Percentiles rank a stretch among this genome's conserved stretches.
phyloP scores from a whole-genome alignment of 805 yeast species.

The Candida bentonensis region DNA sequence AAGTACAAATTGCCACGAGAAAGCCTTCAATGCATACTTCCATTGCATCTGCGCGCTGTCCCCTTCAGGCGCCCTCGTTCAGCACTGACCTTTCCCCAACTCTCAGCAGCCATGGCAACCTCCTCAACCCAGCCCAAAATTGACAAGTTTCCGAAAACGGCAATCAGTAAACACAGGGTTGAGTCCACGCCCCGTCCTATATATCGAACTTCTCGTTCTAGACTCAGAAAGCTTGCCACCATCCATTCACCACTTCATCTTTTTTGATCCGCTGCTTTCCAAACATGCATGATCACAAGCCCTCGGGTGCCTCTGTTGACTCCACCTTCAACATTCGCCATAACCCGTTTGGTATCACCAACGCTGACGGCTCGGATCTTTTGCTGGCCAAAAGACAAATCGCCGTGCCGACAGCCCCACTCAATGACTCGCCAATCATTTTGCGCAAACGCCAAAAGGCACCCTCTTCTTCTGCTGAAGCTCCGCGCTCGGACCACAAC shows the following conservation, averaged over 20 bases:
- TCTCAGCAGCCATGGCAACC: neutral
- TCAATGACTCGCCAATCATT: neutral
- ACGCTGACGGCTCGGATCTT: neutral
- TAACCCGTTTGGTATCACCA: neutral
- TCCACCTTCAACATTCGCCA: neutral
- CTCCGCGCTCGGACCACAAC: constrained; percentile 1
- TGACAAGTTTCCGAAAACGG: neutral
- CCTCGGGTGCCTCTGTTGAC: neutral
- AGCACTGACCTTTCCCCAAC: too few relatives aligned
- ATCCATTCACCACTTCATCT: too few relatives aligned
- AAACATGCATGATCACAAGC: neutral
- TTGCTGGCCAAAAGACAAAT: neutral
- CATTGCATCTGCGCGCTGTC: too few relatives aligned
- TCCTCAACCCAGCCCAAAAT: neutral
- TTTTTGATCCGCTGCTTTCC: neutral
- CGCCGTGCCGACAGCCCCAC: neutral
- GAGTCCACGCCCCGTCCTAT: neutral
- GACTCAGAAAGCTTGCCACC: neutral
- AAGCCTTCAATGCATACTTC: too few relatives aligned
- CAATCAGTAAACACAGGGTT: neutral
- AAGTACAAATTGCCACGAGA: too few relatives aligned
- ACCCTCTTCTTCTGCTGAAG: neutral
- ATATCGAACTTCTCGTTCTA: too few relatives aligned
- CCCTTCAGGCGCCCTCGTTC: too few relatives aligned
- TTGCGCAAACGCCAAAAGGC: neutral